A percentile compares a stretch with the other conserved stretches of the same genome.
Conservation (phyloP, 2,329 filamentous ascomycete species). For the Colletotrichum lentis region DNA sequence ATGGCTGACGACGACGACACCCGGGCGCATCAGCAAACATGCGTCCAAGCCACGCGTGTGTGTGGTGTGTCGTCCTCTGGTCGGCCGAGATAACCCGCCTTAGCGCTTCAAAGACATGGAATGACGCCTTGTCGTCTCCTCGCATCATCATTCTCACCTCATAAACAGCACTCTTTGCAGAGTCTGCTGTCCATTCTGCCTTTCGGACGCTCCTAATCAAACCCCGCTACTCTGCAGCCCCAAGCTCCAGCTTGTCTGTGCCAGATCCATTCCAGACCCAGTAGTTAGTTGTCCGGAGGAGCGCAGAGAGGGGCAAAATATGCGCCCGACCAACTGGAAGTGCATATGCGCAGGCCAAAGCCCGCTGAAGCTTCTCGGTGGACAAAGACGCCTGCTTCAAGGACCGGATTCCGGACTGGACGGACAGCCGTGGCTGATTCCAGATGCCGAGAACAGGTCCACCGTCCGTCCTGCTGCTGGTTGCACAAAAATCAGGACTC, state of each 20-base stretch:
- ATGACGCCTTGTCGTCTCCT: constrained; percentile 27
- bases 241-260: constrained; percentile 18
- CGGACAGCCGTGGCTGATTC: constrained; percentile 10
- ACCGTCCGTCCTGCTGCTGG: not conserved
- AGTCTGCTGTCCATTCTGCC: constrained; percentile 1
- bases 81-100: constrained; percentile 11
- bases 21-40: constrained; percentile 10
- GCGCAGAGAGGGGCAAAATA: constrained; percentile 22
- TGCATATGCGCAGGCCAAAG: not conserved
- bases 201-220: constrained; percentile 26
- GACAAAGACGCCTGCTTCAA: constrained; percentile 13
- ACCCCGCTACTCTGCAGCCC: constrained; percentile 1
- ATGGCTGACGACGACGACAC: not conserved
- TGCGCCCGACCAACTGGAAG: constrained; percentile 16
- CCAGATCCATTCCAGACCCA: constrained; percentile 20
- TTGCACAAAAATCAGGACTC: constrained; percentile 13
- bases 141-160: constrained; percentile 12
- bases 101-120: constrained; percentile 30
- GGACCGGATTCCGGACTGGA: constrained; percentile 10
- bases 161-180: constrained; percentile 12
- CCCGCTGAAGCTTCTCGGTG: constrained; percentile 3
- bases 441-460: not conserved
- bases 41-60: constrained; percentile 23
- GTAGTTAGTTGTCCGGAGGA: constrained; percentile 14
- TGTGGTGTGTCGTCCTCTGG: not conserved